A percentile compares a stretch with the other conserved stretches of the same genome.
phyloP scores from a whole-genome alignment of 768 basidiomycete species.

The Tylopilus intermedius region DNA sequence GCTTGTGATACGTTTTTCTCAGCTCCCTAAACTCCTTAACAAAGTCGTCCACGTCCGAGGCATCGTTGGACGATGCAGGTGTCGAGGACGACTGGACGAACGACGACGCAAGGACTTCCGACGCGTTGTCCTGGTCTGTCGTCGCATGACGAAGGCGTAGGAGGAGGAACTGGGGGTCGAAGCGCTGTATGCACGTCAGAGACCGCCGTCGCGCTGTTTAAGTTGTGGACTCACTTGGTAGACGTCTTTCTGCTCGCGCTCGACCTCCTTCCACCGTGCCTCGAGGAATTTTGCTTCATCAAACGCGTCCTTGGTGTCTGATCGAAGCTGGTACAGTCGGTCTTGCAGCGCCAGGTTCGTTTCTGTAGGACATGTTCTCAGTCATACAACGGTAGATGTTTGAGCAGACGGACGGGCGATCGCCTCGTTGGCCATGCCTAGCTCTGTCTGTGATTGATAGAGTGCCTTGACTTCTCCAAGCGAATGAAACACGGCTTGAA shows the following conservation, averaged over 20 bases:
- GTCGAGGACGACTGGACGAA: conserved; percentile 65
- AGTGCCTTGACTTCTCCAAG: conserved; percentile 67
- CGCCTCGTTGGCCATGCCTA: conserved; percentile 79
- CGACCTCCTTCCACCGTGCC: conserved; percentile 78
- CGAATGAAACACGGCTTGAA: conserved; percentile 83
- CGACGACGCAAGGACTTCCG: conserved; percentile 76
- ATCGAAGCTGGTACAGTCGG: conserved; percentile 64
- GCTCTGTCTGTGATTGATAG: conserved; percentile 70
- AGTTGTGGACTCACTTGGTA: conserved; percentile 60
- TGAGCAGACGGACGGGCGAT: conserved; percentile 65
- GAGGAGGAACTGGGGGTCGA: conserved; percentile 81
- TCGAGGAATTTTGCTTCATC: conserved; percentile 82
- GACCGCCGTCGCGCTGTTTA: neutral
- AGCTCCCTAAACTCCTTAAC: conserved; percentile 82
- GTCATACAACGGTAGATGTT: neutral
- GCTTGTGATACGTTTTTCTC: conserved; percentile 89
- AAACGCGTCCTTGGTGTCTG: conserved; percentile 83
- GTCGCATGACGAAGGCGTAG: conserved; percentile 84
- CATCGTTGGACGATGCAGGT: conserved; percentile 20
- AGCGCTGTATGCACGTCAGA: conserved; percentile 50
- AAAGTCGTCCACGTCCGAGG: conserved; percentile 74
- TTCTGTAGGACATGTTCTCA: conserved; percentile 39
- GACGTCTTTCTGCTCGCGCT: conserved; percentile 81
- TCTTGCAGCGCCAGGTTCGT: conserved; percentile 76
- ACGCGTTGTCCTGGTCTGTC: conserved; percentile 84